Conservation (phyloP, 1,284 basidiomycete genomes). For the Neolentinus lepideus region DNA sequence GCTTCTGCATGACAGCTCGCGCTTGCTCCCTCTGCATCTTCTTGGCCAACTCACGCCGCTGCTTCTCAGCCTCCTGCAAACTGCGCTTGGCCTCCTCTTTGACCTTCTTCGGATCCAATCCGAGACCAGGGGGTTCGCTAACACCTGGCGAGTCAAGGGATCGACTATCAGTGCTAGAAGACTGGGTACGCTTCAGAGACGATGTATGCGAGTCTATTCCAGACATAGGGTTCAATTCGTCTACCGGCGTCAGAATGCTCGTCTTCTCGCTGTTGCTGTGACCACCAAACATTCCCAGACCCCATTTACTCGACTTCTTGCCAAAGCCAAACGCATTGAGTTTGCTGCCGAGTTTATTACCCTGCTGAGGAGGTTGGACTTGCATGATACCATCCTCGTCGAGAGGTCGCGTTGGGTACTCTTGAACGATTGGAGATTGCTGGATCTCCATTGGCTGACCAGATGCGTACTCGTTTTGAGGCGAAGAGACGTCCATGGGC, state of each 20-base stretch:
- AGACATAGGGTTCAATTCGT: slow-evolving; percentile 49
- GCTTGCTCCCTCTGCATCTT: slow-evolving; percentile 80
- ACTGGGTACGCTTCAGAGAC: slow-evolving; percentile 82
- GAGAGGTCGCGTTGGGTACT: slow-evolving; percentile 36
- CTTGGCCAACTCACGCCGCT: slow-evolving; percentile 75
- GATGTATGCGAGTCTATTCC: not conserved
- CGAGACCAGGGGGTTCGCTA: slow-evolving; percentile 29
- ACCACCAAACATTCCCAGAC: slow-evolving; percentile 65
- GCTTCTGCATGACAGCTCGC: slow-evolving; percentile 92
- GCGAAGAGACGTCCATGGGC: slow-evolving; percentile 47
- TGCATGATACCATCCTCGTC: slow-evolving; percentile 24
- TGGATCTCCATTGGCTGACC: slow-evolving; percentile 45
- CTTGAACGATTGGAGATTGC: slow-evolving; percentile 42
- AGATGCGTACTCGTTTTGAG: slow-evolving; percentile 31
- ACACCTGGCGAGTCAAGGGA: slow-evolving; percentile 40
- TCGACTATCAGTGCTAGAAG: slow-evolving; percentile 68
- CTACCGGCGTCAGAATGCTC: slow-evolving; percentile 57
- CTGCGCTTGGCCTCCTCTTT: slow-evolving; percentile 88
- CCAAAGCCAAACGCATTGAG: slow-evolving; percentile 45
- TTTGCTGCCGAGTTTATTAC: slow-evolving; percentile 43
- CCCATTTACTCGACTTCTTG: slow-evolving; percentile 62
- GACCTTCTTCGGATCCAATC: slow-evolving; percentile 73
- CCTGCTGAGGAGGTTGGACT: slow-evolving; percentile 26
- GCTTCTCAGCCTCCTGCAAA: slow-evolving; percentile 82
- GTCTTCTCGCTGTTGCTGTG: slow-evolving; percentile 62